Base-by-base conservation (phyloP, 129 eudicot genomes). In the Centaurea solstitialis region DNA sequence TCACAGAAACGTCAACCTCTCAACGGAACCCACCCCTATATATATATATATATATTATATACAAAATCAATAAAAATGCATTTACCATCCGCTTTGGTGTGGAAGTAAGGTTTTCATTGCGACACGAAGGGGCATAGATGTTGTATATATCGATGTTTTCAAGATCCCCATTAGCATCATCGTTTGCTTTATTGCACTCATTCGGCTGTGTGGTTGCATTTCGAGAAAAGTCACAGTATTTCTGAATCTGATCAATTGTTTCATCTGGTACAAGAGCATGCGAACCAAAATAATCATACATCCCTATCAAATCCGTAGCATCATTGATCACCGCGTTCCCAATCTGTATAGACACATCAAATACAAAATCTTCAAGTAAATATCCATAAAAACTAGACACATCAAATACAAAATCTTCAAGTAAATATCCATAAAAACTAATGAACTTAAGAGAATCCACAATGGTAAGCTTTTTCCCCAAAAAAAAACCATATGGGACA, bases 311-410 rank as follows among this genome's bases (percentile, higher is more conserved):
- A 70, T 94, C 98, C 0, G 94, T 89, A 76, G 85, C 91, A 35
- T 90, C 96, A 20, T 94, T 81, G 65, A 94, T 90, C 77, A 92
- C 93, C 39, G 98, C 94, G 41, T 94, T 94, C 59, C 98, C 98
- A 64, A 94, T 92, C 98, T 94, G 87, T 72, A 57, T 38, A 84
- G 59, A 53, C n/a, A 83, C 62, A 53, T 43, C 64, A 66, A 39
- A 74, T 28, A 9, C 28, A 33, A 41, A 0, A 37, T 13, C 22
- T 43, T 9, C 76, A 53, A 57, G 41, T 41, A 24, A 23, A 45
- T 68, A 6, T 24, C 30, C 64, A 6, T 7, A 15, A 4, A 20
- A 66, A 35, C 39, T 28, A 47, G 59, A 53, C n/a, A 83, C 62
- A 53, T 43, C 64, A 66, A 39, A 74, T 28, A 9, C 28, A 33